Percentiles rank a stretch among this genome's conserved stretches.
phyloP scores from a whole-genome alignment of 2,329 filamentous ascomycete species.

The Calonectria honghensis region DNA sequence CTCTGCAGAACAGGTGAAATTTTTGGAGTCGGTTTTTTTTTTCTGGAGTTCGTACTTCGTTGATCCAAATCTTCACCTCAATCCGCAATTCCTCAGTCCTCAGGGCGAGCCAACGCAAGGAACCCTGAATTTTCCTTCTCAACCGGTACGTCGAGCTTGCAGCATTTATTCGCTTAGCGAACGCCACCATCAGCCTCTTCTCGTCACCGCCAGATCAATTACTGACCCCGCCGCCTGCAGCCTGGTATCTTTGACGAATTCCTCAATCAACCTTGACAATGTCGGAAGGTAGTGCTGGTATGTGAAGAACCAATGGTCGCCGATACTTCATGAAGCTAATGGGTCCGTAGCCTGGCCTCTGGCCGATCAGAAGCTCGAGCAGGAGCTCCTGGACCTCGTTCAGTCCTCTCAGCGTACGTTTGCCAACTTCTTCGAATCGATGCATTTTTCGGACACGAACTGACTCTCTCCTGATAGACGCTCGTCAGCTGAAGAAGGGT shows the following conservation, averaged over 20 bases:
- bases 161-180: not conserved
- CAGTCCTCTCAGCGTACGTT: slow-evolving; percentile 77
- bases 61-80: slow-evolving; percentile 39
- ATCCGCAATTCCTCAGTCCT: slow-evolving; percentile 48
- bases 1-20: slow-evolving; percentile 46
- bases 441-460: slow-evolving; percentile 29
- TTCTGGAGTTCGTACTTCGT: slow-evolving; percentile 41
- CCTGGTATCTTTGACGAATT: slow-evolving; percentile 43
- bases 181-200: not conserved
- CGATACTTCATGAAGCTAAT: slow-evolving; percentile 42
- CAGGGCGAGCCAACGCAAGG: slow-evolving; percentile 78
- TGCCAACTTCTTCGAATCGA: not conserved
- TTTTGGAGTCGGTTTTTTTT: slow-evolving; percentile 50
- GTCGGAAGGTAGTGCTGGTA: slow-evolving; percentile 56
- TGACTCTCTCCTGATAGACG: slow-evolving; percentile 61
- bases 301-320: not conserved
- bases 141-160: slow-evolving; percentile 38
- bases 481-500: slow-evolving; percentile 90
- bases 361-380: slow-evolving; percentile 83
- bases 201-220: slow-evolving; percentile 10
- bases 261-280: slow-evolving; percentile 47
- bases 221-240: slow-evolving; percentile 44
- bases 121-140: slow-evolving; percentile 67
- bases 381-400: slow-evolving; percentile 88
- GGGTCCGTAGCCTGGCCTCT: slow-evolving; percentile 78